Evolutionary conservation across 345 rosid species (phyloP), one percentile per base, ranked within the genome.

Genomic region (Citrus sp.): DNA sequence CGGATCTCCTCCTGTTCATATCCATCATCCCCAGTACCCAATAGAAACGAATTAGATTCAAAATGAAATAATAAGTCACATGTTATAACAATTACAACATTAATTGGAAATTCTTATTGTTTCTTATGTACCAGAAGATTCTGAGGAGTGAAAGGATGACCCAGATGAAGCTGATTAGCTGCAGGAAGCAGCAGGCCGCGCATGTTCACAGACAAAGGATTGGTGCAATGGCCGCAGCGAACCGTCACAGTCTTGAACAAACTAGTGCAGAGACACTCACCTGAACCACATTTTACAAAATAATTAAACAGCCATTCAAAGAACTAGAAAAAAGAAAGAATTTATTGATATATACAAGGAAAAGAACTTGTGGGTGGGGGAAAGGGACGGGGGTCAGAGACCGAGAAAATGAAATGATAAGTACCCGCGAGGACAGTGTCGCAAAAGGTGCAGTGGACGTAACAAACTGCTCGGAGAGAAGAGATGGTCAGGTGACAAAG

Each of bases 251-350:
- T 90, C 92, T 93, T 97, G 93, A 90, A 90, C 91, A 97, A 87
- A 88, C 97, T 94, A n/a, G 92, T 75, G 91, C 91, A 86, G 99
- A 98, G 82, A 97, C 98, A 76, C 95, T 94, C 81, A 97, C 99
- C 99, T 97, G 77, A 51, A 75, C 19, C 34, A 66, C 46, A 38
- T 34, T 19, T 34, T 59, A 49, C 51, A 27, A 71, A 73, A 51
- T 28, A 40, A 3, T 46, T 13, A 65, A 37, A 66, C 32, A 16
- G 19, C 30, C 32, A 24, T 40, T 46, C 34, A 74, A 56, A 61
- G 28, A 77, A 49, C 21, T 19, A 5, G 66, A 34, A 25, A 72
- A 49, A 64, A 24, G 42, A 60, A 70, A 12, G 51, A 46, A 46
- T 3, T 46, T 46, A 0, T 46, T 46, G 51, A 46, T 46, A 46